These are phyloP conservation scores for Tetrahymena elliotti DNA, from an alignment of 73 alveolate genomes.

Conservation along the genomic window DNA sequence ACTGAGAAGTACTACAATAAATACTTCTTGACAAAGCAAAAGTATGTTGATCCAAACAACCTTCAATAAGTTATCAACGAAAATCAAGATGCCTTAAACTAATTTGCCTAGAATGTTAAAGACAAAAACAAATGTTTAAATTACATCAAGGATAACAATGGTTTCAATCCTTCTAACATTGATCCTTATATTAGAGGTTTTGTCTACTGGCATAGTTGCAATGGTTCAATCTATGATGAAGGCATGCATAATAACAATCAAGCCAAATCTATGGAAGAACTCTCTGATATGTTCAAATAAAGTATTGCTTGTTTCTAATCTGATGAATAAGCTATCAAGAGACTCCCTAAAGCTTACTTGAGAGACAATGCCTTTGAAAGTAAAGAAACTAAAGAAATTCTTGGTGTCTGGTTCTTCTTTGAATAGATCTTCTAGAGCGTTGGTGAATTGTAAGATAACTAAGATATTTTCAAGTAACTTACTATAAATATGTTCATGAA, in stretches of 20 bases:
- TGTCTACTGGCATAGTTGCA: background rate
- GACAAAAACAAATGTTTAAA: background rate
- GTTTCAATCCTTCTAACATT: background rate
- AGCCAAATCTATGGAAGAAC: background rate
- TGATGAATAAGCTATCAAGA: background rate
- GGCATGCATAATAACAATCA: background rate
- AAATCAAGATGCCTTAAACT: background rate
- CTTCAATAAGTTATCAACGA: background rate
- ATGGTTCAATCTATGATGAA: background rate
- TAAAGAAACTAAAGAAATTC: background rate
- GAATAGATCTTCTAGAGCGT: background rate
- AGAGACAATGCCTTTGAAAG: background rate
- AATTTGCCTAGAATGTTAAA: background rate
- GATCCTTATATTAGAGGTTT: background rate
- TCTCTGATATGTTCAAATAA: too few species aligned
- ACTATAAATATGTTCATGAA: background rate
- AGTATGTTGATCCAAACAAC: background rate
- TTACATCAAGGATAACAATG: background rate
- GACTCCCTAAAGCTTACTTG: background rate
- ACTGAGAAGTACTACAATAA: background rate
- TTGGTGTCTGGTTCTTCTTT: background rate
- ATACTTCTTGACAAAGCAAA: background rate
- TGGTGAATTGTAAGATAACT: background rate
- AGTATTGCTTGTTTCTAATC: background rate
- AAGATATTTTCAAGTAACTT: background rate